Conservation (phyloP, 257 asterid genomes). For the Schizonepeta tenuifolia region DNA sequence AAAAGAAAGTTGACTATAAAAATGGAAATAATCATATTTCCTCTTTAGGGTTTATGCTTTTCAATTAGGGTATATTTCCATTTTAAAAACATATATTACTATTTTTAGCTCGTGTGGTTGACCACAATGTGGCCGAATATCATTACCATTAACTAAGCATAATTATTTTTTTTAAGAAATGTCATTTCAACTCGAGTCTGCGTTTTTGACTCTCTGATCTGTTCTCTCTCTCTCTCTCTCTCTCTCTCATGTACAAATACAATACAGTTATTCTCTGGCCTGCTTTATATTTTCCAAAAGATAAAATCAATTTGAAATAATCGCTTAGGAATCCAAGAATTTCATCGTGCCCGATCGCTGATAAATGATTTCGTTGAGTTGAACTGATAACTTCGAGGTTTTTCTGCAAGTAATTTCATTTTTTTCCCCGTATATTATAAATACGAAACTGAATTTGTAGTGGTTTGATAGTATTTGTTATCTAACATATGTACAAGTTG, state of each 20-base stretch:
- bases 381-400: conserved; percentile 44
- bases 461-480: background rate
- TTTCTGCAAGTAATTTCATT: conserved; percentile 33
- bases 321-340: conserved; percentile 24
- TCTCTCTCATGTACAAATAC: background rate
- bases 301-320: conserved; percentile 19
- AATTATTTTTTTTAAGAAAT: background rate
- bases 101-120: no score
- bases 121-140: no score
- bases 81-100: no score
- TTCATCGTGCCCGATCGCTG: conserved; percentile 40
- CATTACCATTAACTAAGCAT: background rate
- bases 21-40: no score
- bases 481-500: conserved; percentile 24
- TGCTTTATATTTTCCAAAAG: conserved; percentile 30
- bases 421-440: conserved; percentile 4
- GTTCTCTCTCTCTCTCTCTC: background rate
- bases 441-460: conserved; percentile 8
- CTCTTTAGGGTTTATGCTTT: no score
- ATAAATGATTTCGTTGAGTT: conserved; percentile 18
- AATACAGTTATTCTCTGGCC: conserved; percentile 30
- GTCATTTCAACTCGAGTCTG: conserved; percentile 20
- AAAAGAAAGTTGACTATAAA: no score
- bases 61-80: no score
- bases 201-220: conserved; percentile 39